These are phyloP conservation scores for Lipomyces starkeyi DNA, from an alignment of 805 yeast species.

Conservation along the genomic window DNA sequence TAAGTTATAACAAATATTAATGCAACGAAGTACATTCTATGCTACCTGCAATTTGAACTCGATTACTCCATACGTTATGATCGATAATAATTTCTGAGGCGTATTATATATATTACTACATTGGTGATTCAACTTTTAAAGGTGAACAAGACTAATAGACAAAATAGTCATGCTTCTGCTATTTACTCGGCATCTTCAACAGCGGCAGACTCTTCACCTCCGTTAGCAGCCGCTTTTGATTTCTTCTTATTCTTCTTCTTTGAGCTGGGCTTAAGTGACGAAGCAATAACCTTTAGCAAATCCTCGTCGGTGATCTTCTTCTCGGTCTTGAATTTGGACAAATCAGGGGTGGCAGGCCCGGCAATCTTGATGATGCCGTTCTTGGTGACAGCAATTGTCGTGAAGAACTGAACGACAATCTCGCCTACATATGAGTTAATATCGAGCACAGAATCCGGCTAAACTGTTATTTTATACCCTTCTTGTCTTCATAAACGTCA, in stretches of 20 bases:
- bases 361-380: slow-evolving; percentile 72
- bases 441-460: not conserved
- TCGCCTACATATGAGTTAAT: slow-evolving; percentile 44
- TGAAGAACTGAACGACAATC: slow-evolving; percentile 70
- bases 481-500: slow-evolving; percentile 70
- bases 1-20: too few species aligned
- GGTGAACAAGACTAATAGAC: not conserved
- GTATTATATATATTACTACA: not conserved
- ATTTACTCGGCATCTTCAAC: slow-evolving; percentile 21
- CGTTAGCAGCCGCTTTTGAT: slow-evolving; percentile 34
- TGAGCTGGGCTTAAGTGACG: slow-evolving; percentile 58
- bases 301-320: slow-evolving; percentile 61
- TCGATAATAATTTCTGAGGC: not conserved
- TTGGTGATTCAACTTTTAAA: not conserved
- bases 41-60: not conserved
- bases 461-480: slow-evolving; percentile 47
- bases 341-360: slow-evolving; percentile 53
- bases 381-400: slow-evolving; percentile 77
- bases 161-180: not conserved
- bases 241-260: slow-evolving; percentile 54
- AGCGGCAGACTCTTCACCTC: slow-evolving; percentile 18
- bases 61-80: not conserved
- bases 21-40: too few species aligned
- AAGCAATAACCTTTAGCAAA: slow-evolving; percentile 53
- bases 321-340: slow-evolving; percentile 61